A percentile compares a stretch with the other conserved stretches of the same genome.
phyloP scores from a whole-genome alignment of 108 stramenopile genomes.

The Parietichytrium sp. region DNA sequence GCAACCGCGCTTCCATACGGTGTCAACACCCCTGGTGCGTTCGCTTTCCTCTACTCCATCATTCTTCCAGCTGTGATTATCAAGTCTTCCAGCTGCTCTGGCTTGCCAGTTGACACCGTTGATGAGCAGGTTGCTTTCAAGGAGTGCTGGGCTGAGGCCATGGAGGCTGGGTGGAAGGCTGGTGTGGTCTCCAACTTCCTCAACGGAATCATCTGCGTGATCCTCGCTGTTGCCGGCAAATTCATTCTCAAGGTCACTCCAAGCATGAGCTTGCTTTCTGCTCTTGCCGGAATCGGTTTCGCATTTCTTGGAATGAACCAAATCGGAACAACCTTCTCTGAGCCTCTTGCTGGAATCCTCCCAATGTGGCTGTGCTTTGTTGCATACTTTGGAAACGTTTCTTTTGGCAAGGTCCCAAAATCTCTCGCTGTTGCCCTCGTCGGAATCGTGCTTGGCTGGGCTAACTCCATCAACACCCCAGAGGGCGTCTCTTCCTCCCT shows the following conservation, averaged over 20 bases:
- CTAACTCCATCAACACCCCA: conserved; percentile 38
- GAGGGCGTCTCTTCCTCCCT: conserved; percentile 31
- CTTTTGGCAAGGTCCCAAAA: conserved; percentile 3
- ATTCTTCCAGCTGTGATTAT: conserved; percentile 52
- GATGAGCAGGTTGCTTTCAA: background rate
- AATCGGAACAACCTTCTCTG: background rate
- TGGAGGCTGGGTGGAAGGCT: conserved; percentile 42
- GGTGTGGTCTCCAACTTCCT: conserved; percentile 51
- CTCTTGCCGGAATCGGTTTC: conserved; percentile 3
- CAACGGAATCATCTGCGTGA: conserved; percentile 46
- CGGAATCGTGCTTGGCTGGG: conserved; percentile 47
- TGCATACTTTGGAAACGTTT: conserved; percentile 11
- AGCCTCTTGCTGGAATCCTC: conserved; percentile 10
- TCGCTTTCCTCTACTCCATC: conserved; percentile 70
- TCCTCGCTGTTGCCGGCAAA: conserved; percentile 41
- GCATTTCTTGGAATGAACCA: background rate
- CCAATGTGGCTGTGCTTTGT: background rate
- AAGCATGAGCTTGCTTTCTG: background rate
- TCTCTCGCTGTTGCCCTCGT: conserved; percentile 33
- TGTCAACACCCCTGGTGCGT: conserved; percentile 72
- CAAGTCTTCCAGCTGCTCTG: conserved; percentile 26
- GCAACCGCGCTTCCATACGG: conserved; percentile 74
- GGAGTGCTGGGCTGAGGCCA: background rate
- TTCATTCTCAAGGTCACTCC: conserved; percentile 9
- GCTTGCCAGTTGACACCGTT: no score